Evolutionary conservation across 495 filamentous ascomycete species (phyloP).

Genomic region (Amniculicola lignicola): DNA sequence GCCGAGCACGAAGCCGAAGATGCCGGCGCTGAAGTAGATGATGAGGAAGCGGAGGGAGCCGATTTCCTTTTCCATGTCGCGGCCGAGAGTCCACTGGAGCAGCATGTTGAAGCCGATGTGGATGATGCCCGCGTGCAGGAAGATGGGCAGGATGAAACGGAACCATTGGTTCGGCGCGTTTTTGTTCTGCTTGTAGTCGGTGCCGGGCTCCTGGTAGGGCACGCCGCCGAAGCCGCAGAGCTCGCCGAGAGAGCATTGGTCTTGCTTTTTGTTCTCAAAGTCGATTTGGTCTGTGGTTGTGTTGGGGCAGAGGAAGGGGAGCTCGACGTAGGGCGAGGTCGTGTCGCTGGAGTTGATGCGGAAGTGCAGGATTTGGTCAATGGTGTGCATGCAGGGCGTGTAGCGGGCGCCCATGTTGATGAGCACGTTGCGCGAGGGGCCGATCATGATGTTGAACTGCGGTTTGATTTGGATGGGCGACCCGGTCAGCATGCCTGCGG

Average conservation of each 20-base stretch:
- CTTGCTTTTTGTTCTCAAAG: background rate
- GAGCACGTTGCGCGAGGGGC: conserved; percentile 80
- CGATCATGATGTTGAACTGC: conserved; percentile 93
- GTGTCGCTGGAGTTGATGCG: conserved; percentile 64
- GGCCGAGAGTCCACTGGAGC: conserved; percentile 79
- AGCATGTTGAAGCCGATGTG: conserved; percentile 96
- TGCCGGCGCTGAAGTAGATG: conserved; percentile 85
- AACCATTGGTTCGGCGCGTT: conserved; percentile 88
- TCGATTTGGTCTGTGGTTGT: conserved; percentile 1
- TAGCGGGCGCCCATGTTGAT: conserved; percentile 97
- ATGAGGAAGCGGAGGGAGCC: conserved; percentile 80
- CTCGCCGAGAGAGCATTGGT: conserved; percentile 6
- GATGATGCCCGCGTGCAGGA: conserved; percentile 87
- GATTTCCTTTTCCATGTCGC: conserved; percentile 86
- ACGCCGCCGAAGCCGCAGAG: conserved; percentile 55
- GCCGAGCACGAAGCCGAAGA: conserved; percentile 94
- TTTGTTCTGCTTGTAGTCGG: conserved; percentile 43
- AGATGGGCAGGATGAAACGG: conserved; percentile 92
- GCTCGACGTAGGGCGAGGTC: conserved; percentile 38
- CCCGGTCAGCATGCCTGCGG: conserved; percentile 56
- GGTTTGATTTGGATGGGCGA: conserved; percentile 84
- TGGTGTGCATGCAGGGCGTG: conserved; percentile 89
- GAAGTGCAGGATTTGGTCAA: conserved; percentile 60
- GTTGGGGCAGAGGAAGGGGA: conserved; percentile 18
- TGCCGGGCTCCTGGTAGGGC: conserved; percentile 55